Base-by-base conservation (phyloP, 208 protist genomes). In the Acanthamoeba comandoni region DNA sequence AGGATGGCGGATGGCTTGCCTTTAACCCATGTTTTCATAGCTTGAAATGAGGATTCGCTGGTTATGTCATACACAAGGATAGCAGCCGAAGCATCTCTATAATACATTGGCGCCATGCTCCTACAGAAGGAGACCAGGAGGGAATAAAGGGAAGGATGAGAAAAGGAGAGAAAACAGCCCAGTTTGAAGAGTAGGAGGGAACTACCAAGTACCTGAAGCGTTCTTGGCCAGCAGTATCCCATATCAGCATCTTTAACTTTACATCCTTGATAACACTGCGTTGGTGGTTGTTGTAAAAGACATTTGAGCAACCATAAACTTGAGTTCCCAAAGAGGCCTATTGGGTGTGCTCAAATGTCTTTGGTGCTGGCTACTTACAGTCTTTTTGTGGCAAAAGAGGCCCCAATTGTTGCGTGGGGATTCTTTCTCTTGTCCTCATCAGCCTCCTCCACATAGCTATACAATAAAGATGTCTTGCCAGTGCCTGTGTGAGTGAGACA, bases 71-170 rank as follows among this genome's bases (percentile, higher is more conserved):
- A 95, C 29, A 94, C 93, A 15, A 95, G 57, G 55, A 95, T 90
- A 19, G 94, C 94, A 2, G 94, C 93, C 13, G 80, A 87, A 24
- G 94, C 92, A 43, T 90, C 93, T 49, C 91, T 91, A 91, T 95
- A 95, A 69, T 95, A 95, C 80, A 95, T 94, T 9, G 94, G 94
- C 24, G 94, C 92, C 60, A 95, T 89, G 53, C 75, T 85, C 52
- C 75, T 85, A 12, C 39, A 35, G 35, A n/a, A 29, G 35, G 9
- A 35, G 17, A n/a, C 24, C n/a, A 80, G 8, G 70, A 29, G 12
- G 39, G 53, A 51, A 22, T 51, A 17, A 19, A 52, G 13, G n/a
- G n/a, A 0, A 17, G 48, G 26, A 8, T 0, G 17, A 1, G 15
- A 51, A 39, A 43, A 53, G 58, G 58, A n/a, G n/a, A n/a, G 22